phyloP scores from a whole-genome alignment of 2,329 filamentous ascomycete genomes.

The Zasmidium angulare region DNA sequence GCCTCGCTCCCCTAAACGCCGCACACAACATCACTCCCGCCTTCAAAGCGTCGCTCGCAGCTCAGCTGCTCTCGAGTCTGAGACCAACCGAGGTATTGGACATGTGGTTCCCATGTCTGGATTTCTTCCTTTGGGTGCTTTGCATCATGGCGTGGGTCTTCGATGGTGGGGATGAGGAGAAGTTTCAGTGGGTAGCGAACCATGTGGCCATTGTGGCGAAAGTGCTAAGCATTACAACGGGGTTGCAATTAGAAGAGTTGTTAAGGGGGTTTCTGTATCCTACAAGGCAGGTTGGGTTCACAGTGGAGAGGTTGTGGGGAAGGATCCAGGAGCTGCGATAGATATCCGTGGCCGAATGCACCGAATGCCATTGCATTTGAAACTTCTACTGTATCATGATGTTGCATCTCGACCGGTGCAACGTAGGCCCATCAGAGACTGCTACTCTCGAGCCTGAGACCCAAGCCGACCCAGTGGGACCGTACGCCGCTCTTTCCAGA shows the following conservation, averaged over 20 bases:
- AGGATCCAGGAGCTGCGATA: no score
- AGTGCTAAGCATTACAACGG: neutral
- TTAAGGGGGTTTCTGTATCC: neutral
- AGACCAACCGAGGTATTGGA: neutral
- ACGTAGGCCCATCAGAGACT: no score
- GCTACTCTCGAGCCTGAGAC: no score
- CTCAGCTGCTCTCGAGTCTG: neutral
- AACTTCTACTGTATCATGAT: no score
- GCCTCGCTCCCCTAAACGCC: neutral
- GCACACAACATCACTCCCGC: neutral
- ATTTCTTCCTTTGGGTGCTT: neutral
- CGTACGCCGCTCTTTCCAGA: no score
- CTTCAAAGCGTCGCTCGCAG: neutral
- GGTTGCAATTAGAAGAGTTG: neutral
- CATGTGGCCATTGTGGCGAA: neutral
- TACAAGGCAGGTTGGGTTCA: neutral
- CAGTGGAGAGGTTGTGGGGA: neutral
- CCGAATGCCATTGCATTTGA: no score
- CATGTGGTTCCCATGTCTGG: neutral
- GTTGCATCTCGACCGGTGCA: no score
- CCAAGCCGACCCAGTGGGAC: no score
- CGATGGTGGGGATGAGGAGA: neutral
- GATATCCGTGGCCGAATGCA: no score
- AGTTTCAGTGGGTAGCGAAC: neutral
- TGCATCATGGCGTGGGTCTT: neutral